These are phyloP conservation scores for Zygnema circumcarinatum DNA, from an alignment of 139 green algal species.

Conservation along the genomic window DNA sequence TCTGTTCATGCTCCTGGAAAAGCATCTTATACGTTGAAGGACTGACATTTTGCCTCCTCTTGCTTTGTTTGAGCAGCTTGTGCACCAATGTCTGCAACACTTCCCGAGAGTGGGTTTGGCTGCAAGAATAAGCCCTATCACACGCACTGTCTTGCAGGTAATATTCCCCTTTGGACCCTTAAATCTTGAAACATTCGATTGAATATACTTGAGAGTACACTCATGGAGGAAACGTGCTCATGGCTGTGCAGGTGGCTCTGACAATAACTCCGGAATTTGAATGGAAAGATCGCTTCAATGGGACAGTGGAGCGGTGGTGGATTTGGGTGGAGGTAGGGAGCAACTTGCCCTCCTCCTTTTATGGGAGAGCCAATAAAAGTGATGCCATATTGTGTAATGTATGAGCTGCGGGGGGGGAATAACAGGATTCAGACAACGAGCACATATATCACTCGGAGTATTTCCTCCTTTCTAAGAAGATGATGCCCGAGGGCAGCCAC, in stretches of 20 bases:
- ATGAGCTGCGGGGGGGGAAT: not conserved
- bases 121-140: conserved; percentile 91
- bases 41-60: no score
- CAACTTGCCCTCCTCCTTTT: conserved; percentile 35
- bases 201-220: no score
- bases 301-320: conserved; percentile 90
- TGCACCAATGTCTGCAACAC: conserved; percentile 68
- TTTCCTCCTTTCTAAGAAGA: conserved; percentile 88
- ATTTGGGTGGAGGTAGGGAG: conserved; percentile 74
- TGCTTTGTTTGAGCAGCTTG: conserved; percentile 44
- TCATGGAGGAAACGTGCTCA: no score
- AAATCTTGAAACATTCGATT: no score
- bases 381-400: conserved; percentile 25
- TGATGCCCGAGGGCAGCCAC: conserved; percentile 56
- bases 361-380: conserved; percentile 36
- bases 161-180: no score
- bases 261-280: conserved; percentile 78
- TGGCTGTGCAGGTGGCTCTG: conserved; percentile 64
- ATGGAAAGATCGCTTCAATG: conserved; percentile 81
- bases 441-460: conserved; percentile 92
- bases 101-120: conserved; percentile 84
- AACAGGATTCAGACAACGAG: conserved; percentile 92
- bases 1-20: no score
- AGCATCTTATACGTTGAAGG: no score
- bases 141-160: conserved; percentile 88